Percentiles rank a stretch among this genome's conserved stretches.
Evolutionary conservation across 495 filamentous ascomycete genomes (phyloP).

Genomic region (Aspergillus cavernicola): DNA sequence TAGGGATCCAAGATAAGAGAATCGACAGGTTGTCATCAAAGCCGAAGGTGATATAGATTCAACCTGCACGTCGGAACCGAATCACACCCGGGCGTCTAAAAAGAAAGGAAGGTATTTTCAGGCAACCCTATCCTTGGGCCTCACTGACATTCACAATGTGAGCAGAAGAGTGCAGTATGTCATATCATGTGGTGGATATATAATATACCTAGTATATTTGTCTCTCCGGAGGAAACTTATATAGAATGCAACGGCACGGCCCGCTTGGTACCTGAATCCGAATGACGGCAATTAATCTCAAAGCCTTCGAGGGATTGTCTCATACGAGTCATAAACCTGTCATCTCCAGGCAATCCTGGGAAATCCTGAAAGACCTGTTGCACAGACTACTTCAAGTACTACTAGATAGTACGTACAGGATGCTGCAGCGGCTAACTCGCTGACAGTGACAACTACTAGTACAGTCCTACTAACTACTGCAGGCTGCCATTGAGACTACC

Average conservation of each 20-base stretch:
- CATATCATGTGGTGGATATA: no score
- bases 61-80: neutral
- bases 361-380: neutral
- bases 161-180: no score
- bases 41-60: neutral
- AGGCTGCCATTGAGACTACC: neutral
- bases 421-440: slow-evolving; percentile 11
- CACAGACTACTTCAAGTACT: neutral
- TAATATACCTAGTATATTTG: no score
- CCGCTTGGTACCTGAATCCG: slow-evolving; percentile 10
- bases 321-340: neutral
- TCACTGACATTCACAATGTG: no score
- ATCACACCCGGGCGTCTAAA: neutral
- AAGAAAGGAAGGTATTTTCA: neutral
- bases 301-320: neutral
- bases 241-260: slow-evolving; percentile 13
- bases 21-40: neutral
- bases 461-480: no score
- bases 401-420: no score
- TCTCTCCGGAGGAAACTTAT: neutral
- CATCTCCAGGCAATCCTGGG: neutral
- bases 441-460: slow-evolving; percentile 7
- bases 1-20: neutral
- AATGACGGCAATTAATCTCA: neutral
- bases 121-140: no score